Evolutionary conservation across 2,329 filamentous ascomycete genomes (phyloP).

Genomic region (Fusarium zealandicum): DNA sequence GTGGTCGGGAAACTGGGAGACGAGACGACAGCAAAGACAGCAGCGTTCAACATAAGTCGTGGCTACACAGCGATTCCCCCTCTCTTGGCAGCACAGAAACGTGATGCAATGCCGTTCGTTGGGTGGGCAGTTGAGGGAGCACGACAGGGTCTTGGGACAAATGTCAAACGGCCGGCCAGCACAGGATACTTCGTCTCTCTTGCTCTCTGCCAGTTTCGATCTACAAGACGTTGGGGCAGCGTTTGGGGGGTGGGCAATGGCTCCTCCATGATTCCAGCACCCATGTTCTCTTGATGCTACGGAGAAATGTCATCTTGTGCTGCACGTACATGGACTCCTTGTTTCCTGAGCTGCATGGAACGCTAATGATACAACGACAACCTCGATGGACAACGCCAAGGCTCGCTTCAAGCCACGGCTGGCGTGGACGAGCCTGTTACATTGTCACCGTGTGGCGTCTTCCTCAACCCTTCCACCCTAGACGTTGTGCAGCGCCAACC

Average conservation of each 20-base stretch:
- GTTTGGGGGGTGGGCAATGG: constrained; percentile 1
- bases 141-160: background rate
- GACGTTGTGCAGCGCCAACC: constrained; percentile 3
- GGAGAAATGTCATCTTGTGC: background rate
- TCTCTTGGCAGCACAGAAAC: background rate
- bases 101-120: too few relatives aligned
- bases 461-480: background rate
- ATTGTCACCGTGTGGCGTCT: constrained; percentile 20
- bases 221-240: background rate
- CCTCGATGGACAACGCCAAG: constrained; percentile 8
- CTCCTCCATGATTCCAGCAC: too few relatives aligned
- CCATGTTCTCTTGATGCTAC: background rate
- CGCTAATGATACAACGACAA: background rate
- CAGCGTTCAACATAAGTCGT: background rate
- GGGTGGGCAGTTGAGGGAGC: too few relatives aligned
- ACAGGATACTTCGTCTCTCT: background rate
- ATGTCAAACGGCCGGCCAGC: background rate
- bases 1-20: background rate
- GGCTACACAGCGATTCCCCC: background rate
- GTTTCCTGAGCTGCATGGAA: constrained; percentile 9
- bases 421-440: constrained; percentile 31
- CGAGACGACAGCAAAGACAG: background rate
- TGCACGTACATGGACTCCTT: constrained; percentile 1
- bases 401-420: constrained; percentile 26
- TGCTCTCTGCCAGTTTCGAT: background rate